Conservation (phyloP, 306 rosid species). For the Pyrus bretschneideri region DNA sequence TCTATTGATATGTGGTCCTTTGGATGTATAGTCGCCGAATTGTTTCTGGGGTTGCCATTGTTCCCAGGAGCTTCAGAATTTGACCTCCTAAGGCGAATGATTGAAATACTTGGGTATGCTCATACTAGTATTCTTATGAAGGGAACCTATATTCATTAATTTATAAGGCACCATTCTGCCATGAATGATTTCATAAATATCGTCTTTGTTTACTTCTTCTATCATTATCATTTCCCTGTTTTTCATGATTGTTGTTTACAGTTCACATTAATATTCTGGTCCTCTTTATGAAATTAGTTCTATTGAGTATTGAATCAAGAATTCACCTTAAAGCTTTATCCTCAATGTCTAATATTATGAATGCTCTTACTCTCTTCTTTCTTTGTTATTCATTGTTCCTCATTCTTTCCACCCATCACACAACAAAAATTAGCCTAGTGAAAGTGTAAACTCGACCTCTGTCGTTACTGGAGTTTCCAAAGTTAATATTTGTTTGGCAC, state of each 20-base stretch:
- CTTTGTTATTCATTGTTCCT: background rate
- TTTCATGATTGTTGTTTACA: background rate
- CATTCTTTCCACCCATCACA: background rate
- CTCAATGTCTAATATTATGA: background rate
- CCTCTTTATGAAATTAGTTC: background rate
- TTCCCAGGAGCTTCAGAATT: constrained; percentile 99
- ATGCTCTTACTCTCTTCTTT: background rate
- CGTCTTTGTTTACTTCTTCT: background rate
- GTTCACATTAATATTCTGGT: background rate
- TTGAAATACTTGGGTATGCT: constrained; percentile 90
- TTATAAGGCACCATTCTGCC: background rate
- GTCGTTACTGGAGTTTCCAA: background rate
- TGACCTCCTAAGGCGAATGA: constrained; percentile 88
- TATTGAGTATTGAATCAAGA: background rate
- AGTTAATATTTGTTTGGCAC: background rate
- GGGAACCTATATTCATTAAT: background rate
- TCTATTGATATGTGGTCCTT: constrained; percentile 99
- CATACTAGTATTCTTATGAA: background rate
- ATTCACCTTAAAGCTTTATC: background rate
- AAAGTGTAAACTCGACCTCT: background rate
- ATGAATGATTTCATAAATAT: background rate
- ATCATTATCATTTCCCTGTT: background rate
- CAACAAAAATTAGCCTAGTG: background rate
- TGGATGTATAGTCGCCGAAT: constrained; percentile 98
- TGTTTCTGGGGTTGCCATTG: constrained; percentile 92